Evolutionary conservation across 2,329 filamentous ascomycete genomes (phyloP), one percentile per base, ranked within the genome.

Genomic region (Pseudogymnoascus sp.): DNA sequence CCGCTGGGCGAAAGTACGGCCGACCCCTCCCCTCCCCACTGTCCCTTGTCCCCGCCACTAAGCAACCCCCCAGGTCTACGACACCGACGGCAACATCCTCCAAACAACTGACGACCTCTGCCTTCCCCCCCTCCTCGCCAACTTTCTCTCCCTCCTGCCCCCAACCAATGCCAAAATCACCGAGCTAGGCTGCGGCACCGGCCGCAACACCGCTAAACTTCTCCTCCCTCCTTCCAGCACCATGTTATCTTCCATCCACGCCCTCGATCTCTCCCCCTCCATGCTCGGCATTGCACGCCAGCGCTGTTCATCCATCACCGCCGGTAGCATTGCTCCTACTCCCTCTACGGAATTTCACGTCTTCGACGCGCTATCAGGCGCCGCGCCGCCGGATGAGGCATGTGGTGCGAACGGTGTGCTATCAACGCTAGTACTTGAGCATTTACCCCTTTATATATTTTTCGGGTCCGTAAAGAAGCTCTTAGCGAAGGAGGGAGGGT

Each of bases 131-230:
- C 70, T 86, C 0, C 77, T 88, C 0, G 80, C 82, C 0, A 66
- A 71, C 0, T 80, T 85, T 51, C 68, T 85, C 3, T 71, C 10
- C 77, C 54, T 65, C 63, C 42, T 67, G 67, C 14, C 59, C 68
- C 40, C 68, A 68, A 45, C 69, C 71, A 1, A 67, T 77, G 61
- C 77, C 74, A 34, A 68, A 86, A 29, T 87, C 12, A 66, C 64
- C n/a, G 86, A 88, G 68, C 74, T 88, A 1, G 86, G 86, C 23
- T 87, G 85, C 69, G 86, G 86, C 1, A 89, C 86, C 0, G 86
- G 84, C 1, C 78, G 86, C 37, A 88, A 86, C 68, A 88, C 85
- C 0, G 66, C 78, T 2, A 82, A 82, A 42, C 75, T 88, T 1
- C 65, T 72, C 68, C 69, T 59, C 62, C 0, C 61, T 60, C 23